Conservation (phyloP, 441 rosid species). For the Erysimum cheiri region DNA sequence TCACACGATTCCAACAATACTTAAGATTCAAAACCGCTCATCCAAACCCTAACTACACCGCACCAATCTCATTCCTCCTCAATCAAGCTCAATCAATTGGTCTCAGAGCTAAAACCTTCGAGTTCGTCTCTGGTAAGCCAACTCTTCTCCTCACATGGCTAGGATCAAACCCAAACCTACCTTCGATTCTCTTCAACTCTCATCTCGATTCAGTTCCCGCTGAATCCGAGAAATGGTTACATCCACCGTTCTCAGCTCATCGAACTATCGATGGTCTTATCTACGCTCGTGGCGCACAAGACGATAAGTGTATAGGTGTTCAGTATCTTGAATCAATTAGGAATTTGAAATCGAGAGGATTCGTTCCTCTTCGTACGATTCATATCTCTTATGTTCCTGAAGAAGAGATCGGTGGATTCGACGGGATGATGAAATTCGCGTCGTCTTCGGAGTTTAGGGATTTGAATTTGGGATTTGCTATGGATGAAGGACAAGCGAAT, state of each 20-base stretch:
- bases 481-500: constrained; percentile 93
- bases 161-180: constrained; percentile 71
- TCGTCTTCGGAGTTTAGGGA: constrained; percentile 60
- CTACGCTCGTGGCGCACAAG: constrained; percentile 87
- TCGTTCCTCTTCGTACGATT: constrained; percentile 62
- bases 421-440: constrained; percentile 66
- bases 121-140: constrained; percentile 62
- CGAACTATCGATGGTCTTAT: constrained; percentile 59
- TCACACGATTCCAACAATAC: constrained; percentile 69
- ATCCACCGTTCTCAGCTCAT: constrained; percentile 83
- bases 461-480: constrained; percentile 73
- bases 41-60: constrained; percentile 79
- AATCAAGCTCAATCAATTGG: constrained; percentile 59
- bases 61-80: constrained; percentile 64
- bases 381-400: constrained; percentile 77
- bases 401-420: constrained; percentile 81
- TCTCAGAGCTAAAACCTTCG: constrained; percentile 52
- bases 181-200: constrained; percentile 80
- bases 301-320: constrained; percentile 81
- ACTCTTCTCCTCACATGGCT: constrained; percentile 72
- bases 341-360: constrained; percentile 55
- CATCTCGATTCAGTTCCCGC: constrained; percentile 94
- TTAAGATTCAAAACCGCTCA: constrained; percentile 82
- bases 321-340: constrained; percentile 86
- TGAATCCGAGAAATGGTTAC: constrained; percentile 74